Conservation (phyloP, 495 filamentous ascomycete genomes). For the Talaromyces stipitatus region DNA sequence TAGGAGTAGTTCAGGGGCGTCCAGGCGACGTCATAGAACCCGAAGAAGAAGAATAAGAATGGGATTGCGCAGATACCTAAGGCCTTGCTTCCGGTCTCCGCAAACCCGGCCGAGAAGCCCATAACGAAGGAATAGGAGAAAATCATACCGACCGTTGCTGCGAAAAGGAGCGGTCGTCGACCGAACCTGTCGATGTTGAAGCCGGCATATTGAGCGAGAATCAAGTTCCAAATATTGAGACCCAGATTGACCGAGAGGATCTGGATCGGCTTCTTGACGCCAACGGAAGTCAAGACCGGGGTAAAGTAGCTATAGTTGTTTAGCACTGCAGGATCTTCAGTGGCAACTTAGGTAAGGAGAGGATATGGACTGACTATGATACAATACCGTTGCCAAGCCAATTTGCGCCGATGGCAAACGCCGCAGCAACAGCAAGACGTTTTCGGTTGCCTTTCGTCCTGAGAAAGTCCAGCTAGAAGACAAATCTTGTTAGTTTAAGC, state of each 20-base stretch:
- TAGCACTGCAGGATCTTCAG: not conserved
- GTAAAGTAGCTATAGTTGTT: not conserved
- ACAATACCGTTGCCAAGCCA: slow-evolving; percentile 58
- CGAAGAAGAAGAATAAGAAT: slow-evolving; percentile 50
- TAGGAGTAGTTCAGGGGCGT: slow-evolving; percentile 49
- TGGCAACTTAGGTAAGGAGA: not conserved
- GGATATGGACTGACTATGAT: slow-evolving; percentile 30
- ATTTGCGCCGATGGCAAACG: slow-evolving; percentile 47
- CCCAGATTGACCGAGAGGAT: too few relatives aligned
- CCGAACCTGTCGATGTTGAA: slow-evolving; percentile 49
- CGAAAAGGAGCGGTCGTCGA: slow-evolving; percentile 47
- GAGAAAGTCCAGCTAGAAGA: slow-evolving; percentile 48
- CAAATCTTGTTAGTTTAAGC: not conserved
- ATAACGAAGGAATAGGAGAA: slow-evolving; percentile 48
- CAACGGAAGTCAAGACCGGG: slow-evolving; percentile 31
- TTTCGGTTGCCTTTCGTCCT: slow-evolving; percentile 60
- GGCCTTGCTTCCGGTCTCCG: slow-evolving; percentile 32
- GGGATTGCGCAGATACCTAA: slow-evolving; percentile 47
- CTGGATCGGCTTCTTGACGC: too few relatives aligned
- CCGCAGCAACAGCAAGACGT: slow-evolving; percentile 43
- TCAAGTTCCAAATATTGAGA: slow-evolving; percentile 10
- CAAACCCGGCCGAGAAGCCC: slow-evolving; percentile 44
- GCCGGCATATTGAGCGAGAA: slow-evolving; percentile 19
- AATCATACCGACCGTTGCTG: slow-evolving; percentile 50
- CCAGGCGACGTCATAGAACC: slow-evolving; percentile 51